Evolutionary conservation across 345 rosid species (phyloP).

Genomic region (Salix dunnii): DNA sequence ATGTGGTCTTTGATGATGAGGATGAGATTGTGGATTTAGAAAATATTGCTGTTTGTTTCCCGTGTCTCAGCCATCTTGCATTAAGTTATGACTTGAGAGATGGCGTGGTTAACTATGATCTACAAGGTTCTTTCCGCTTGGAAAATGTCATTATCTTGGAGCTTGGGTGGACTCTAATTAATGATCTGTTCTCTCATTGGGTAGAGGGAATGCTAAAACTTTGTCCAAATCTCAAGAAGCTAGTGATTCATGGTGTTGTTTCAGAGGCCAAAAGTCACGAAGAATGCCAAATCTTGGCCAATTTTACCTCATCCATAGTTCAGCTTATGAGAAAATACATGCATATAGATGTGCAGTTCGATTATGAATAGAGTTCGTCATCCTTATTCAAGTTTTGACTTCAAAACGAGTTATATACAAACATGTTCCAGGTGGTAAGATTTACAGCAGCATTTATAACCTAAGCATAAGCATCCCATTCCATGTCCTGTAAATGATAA

Average conservation of each 20-base stretch:
- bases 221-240: conserved; percentile 63
- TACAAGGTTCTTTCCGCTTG: conserved; percentile 52
- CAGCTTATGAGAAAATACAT: conserved; percentile 74
- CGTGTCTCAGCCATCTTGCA: conserved; percentile 63
- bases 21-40: conserved; percentile 59
- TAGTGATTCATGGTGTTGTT: conserved; percentile 62
- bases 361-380: conserved; percentile 42
- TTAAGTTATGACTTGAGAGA: conserved; percentile 64
- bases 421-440: conserved; percentile 19
- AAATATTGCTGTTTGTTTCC: conserved; percentile 60
- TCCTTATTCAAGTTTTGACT: conserved; percentile 17
- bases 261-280: conserved; percentile 65
- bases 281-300: conserved; percentile 60
- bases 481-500: conserved; percentile 8
- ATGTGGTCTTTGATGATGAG: conserved; percentile 55
- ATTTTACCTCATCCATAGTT: conserved; percentile 65
- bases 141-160: conserved; percentile 61
- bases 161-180: conserved; percentile 70
- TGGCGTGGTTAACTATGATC: conserved; percentile 51
- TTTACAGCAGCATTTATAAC: conserved; percentile 6
- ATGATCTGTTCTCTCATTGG: conserved; percentile 59
- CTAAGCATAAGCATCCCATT: background rate
- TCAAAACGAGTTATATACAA: conserved; percentile 12
- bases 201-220: conserved; percentile 58
- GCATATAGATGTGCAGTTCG: conserved; percentile 70